Conservation (phyloP, 257 asterid genomes). For the Cordia subcordata region DNA sequence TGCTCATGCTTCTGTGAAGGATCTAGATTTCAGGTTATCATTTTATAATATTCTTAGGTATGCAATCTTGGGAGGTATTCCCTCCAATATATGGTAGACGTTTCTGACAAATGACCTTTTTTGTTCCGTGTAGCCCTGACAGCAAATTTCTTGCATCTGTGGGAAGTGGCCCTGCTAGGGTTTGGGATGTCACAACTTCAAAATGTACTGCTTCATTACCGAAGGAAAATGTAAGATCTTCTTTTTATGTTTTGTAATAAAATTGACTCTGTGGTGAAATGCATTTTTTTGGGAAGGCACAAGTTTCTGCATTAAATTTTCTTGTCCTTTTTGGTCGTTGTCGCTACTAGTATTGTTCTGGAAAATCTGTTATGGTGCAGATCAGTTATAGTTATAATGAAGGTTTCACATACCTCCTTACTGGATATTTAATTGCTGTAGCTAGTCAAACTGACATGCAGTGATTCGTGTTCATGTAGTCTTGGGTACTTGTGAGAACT, state of each 20-base stretch:
- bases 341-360: too few relatives aligned
- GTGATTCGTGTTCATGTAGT: too few relatives aligned
- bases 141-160: conserved; percentile 84
- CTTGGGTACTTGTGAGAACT: too few relatives aligned
- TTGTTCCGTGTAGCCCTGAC: conserved; percentile 59
- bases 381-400: too few relatives aligned
- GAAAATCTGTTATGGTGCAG: too few relatives aligned
- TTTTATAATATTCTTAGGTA: background rate
- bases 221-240: conserved; percentile 54
- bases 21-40: conserved; percentile 81
- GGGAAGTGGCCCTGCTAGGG: conserved; percentile 85
- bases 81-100: background rate
- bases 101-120: background rate
- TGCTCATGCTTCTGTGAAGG: conserved; percentile 77
- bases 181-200: conserved; percentile 68
- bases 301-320: too few relatives aligned
- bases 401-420: too few relatives aligned
- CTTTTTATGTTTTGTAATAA: background rate
- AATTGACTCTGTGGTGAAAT: background rate
- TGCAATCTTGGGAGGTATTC: background rate
- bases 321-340: too few relatives aligned
- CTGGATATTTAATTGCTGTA: too few relatives aligned
- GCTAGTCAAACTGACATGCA: too few relatives aligned
- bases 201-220: conserved; percentile 57
- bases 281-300: too few relatives aligned